phyloP scores from a whole-genome alignment of 140 eudicot species.

The Stevia rebaudiana region DNA sequence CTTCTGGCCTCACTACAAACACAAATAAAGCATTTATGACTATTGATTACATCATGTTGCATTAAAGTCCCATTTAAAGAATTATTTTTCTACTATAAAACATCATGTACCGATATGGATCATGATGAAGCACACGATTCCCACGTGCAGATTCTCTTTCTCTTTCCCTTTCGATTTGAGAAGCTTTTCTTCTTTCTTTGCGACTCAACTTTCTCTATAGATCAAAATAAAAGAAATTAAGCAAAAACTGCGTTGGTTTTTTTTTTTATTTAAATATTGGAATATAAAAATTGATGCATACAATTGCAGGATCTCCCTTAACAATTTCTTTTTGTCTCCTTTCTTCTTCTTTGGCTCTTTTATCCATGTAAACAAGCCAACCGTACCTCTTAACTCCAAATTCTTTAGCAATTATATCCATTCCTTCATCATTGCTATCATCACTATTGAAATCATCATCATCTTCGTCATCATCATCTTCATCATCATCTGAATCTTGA shows the following conservation, averaged over 20 bases:
- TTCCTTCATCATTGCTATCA: slow-evolving; percentile 92
- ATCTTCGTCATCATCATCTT: slow-evolving; percentile 76
- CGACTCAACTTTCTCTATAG: slow-evolving; percentile 92
- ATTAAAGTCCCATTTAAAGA: background rate
- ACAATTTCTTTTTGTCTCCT: slow-evolving; percentile 90
- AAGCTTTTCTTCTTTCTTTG: slow-evolving; percentile 92
- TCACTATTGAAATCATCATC: slow-evolving; percentile 96
- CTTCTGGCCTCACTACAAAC: slow-evolving; percentile 80
- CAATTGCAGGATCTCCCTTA: slow-evolving; percentile 97
- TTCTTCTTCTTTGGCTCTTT: slow-evolving; percentile 94
- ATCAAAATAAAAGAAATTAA: background rate
- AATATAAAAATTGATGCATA: slow-evolving; percentile 27
- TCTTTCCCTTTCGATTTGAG: slow-evolving; percentile 86
- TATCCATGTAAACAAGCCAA: slow-evolving; percentile 97
- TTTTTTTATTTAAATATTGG: background rate
- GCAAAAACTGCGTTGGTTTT: background rate
- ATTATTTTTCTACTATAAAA: background rate
- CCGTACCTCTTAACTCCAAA: slow-evolving; percentile 98
- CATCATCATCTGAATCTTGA: slow-evolving; percentile 69
- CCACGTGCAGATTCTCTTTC: slow-evolving; percentile 90
- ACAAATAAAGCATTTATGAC: background rate
- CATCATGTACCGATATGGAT: slow-evolving; percentile 67
- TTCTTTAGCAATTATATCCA: slow-evolving; percentile 94
- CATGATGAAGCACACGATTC: slow-evolving; percentile 72
- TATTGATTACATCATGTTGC: slow-evolving; percentile 2